Evolutionary conservation across 2,329 filamentous ascomycete species (phyloP).

Genomic region (Cryphonectria japonica): DNA sequence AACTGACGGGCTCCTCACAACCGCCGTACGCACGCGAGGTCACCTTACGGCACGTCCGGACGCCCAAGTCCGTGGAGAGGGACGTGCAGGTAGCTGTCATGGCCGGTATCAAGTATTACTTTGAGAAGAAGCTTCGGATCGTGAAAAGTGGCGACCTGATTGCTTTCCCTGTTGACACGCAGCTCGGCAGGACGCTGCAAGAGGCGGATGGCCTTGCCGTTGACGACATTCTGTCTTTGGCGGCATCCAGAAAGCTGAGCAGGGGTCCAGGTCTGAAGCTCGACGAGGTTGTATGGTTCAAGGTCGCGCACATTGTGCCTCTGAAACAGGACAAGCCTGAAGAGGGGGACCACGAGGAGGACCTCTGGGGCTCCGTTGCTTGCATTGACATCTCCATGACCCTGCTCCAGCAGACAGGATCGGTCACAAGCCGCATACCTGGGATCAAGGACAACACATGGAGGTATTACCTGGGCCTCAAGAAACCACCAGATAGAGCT

Average conservation of each 20-base stretch:
- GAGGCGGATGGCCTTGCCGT: constrained; percentile 69
- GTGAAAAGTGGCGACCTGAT: constrained; percentile 87
- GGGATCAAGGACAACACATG: constrained; percentile 76
- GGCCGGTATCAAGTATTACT: constrained; percentile 84
- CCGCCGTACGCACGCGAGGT: constrained; percentile 73
- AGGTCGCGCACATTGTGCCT: constrained; percentile 73
- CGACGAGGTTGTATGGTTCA: constrained; percentile 87
- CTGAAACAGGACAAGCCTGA: constrained; percentile 56
- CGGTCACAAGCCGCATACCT: constrained; percentile 79
- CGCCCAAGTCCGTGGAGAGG: constrained; percentile 84
- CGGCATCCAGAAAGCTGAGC: constrained; percentile 42
- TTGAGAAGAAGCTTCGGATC: constrained; percentile 79
- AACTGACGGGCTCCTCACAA: constrained; percentile 57
- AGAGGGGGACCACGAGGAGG: constrained; percentile 62
- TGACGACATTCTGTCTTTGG: constrained; percentile 68
- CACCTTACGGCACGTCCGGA: constrained; percentile 84
- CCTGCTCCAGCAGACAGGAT: constrained; percentile 89
- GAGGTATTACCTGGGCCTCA: constrained; percentile 87
- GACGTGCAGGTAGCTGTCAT: constrained; percentile 85
- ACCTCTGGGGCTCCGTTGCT: constrained; percentile 83
- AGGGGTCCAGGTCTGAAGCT: constrained; percentile 40
- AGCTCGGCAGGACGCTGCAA: constrained; percentile 79
- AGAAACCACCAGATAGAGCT: constrained; percentile 61
- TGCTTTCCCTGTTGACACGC: constrained; percentile 85
- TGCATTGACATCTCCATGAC: constrained; percentile 86